These are phyloP conservation scores for Halenospora varia DNA, from an alignment of 495 filamentous ascomycete genomes.

Conservation along the genomic window DNA sequence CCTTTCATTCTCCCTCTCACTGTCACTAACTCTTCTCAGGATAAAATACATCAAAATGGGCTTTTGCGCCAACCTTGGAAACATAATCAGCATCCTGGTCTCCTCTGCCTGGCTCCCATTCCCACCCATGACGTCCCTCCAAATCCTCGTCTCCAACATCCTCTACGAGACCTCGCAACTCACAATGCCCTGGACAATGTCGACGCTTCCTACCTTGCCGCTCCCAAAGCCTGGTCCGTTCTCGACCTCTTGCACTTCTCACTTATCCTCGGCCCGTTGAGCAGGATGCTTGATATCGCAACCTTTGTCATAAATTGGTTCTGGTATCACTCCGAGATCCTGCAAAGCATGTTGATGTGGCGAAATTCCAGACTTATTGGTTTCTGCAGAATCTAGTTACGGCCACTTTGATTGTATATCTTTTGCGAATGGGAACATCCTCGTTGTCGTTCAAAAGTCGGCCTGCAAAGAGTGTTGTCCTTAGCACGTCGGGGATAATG, in stretches of 20 bases:
- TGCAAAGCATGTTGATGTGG: background rate
- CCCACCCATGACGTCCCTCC: background rate
- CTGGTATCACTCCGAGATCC: background rate
- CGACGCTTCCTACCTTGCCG: constrained; percentile 3
- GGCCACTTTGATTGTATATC: constrained; percentile 8
- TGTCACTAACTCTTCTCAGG: background rate
- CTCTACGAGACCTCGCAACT: constrained; percentile 4
- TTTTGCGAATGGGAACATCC: constrained; percentile 7
- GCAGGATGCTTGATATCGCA: background rate
- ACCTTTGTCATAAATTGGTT: constrained; percentile 7
- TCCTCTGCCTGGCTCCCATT: constrained; percentile 5
- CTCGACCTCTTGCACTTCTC: constrained; percentile 5
- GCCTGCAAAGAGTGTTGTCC: background rate
- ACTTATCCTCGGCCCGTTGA: constrained; percentile 1
- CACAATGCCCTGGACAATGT: constrained; percentile 6
- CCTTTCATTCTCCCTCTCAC: background rate
- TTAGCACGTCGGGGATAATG: background rate
- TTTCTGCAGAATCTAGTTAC: constrained; percentile 4
- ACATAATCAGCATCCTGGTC: background rate
- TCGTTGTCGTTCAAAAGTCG: background rate
- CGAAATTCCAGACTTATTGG: constrained; percentile 6
- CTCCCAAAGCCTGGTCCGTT: constrained; percentile 2
- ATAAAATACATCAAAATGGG: constrained; percentile 15
- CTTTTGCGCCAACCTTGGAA: background rate
- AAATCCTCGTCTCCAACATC: constrained; percentile 6